phyloP scores from a whole-genome alignment of 192 early-diverging fungal species.

The Borealophlyctis nickersoniae region DNA sequence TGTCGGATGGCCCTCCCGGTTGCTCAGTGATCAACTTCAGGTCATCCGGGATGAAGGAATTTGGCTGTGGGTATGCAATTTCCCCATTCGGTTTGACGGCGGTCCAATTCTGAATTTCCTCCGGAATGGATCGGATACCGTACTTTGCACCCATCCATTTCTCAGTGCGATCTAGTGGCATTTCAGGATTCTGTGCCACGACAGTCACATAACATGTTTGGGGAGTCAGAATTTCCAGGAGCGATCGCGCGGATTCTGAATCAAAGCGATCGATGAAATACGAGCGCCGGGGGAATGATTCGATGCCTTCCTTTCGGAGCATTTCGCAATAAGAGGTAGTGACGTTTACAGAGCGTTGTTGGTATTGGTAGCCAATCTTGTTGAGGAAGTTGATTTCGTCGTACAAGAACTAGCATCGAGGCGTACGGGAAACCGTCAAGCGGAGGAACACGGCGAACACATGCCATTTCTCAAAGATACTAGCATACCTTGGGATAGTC shows the following conservation, averaged over 20 bases:
- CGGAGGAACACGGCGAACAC: not conserved
- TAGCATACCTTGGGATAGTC: constrained; percentile 21
- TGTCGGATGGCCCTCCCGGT: too few species aligned
- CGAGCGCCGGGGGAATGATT: constrained; percentile 30
- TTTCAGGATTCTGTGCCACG: constrained; percentile 13
- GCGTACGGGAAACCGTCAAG: not conserved
- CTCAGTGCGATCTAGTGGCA: constrained; percentile 22
- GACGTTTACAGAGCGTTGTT: constrained; percentile 27
- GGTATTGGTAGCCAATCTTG: constrained; percentile 36
- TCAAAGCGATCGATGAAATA: constrained; percentile 30
- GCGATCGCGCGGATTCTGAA: not conserved
- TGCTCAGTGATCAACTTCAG: constrained; percentile 21
- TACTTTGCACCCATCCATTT: constrained; percentile 46
- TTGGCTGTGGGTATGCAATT: constrained; percentile 25
- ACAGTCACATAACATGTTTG: constrained; percentile 21
- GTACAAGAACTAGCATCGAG: constrained; percentile 21
- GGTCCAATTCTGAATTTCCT: constrained; percentile 1
- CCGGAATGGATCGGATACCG: constrained; percentile 6
- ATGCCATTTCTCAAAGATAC: not conserved
- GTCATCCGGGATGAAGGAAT: constrained; percentile 32
- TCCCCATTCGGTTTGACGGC: not conserved
- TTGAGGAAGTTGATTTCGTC: constrained; percentile 33
- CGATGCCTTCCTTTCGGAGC: constrained; percentile 34
- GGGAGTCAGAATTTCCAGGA: constrained; percentile 21
- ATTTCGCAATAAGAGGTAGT: constrained; percentile 22